These are phyloP conservation scores for Brassica rapa DNA, from an alignment of 345 rosid species.

Conservation along the genomic window DNA sequence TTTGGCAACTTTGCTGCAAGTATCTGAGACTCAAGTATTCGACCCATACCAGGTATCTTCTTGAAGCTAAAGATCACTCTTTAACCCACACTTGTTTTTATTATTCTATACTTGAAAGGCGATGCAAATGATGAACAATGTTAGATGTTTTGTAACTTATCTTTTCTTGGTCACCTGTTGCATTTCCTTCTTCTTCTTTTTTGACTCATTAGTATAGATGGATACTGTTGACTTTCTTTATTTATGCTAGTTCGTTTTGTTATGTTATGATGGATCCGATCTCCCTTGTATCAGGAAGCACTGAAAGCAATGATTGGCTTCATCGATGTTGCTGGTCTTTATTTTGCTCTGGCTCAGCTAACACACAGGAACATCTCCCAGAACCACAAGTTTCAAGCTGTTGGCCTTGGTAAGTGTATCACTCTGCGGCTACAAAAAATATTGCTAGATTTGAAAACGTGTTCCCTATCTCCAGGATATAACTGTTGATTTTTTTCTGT, in stretches of 20 bases:
- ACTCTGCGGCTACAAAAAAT: neutral
- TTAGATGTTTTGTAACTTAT: neutral
- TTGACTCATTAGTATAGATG: neutral
- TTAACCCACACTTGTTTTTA: too few species aligned
- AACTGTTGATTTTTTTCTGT: neutral
- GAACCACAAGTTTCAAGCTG: conserved; percentile 95
- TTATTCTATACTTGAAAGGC: too few species aligned
- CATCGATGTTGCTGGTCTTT: conserved; percentile 94
- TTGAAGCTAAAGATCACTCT: conserved; percentile 2
- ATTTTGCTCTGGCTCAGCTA: conserved; percentile 85
- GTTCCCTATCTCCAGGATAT: neutral
- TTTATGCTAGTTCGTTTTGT: neutral
- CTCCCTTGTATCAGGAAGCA: conserved; percentile 62
- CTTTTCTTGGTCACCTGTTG: conserved; percentile 2
- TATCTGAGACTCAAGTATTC: conserved; percentile 80
- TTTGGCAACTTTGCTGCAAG: conserved; percentile 90
- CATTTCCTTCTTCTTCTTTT: neutral
- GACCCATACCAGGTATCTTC: conserved; percentile 83
- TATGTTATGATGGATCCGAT: neutral
- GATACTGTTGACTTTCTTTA: neutral
- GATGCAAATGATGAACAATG: neutral
- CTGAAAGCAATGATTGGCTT: conserved; percentile 91
- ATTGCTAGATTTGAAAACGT: neutral
- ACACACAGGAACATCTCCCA: conserved; percentile 95
- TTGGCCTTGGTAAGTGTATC: conserved; percentile 79